These are phyloP conservation scores for Eucommia ulmoides DNA, from an alignment of 257 asterid species.

Conservation along the genomic window DNA sequence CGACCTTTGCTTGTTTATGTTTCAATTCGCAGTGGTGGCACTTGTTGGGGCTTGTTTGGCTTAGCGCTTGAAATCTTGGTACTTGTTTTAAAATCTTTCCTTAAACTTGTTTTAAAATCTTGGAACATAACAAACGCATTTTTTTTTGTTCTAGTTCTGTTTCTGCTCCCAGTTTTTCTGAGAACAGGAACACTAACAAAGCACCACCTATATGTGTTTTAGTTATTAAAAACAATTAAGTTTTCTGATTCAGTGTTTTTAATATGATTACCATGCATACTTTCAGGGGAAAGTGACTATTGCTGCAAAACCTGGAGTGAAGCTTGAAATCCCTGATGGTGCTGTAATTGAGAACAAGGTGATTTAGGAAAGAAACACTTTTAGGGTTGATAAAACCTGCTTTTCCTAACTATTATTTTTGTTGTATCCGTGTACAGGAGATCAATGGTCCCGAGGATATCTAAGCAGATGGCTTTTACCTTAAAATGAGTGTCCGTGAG, in stretches of 20 bases:
- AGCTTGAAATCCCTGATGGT: constrained; percentile 79
- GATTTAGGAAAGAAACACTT: neutral
- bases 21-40: neutral
- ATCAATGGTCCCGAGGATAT: constrained; percentile 75
- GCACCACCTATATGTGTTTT: too few species aligned
- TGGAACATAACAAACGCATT: too few species aligned
- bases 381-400: too few species aligned
- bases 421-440: constrained; percentile 33
- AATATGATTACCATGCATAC: neutral
- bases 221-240: too few species aligned
- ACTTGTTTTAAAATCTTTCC: neutral
- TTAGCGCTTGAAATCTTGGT: neutral
- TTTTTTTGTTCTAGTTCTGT: too few species aligned
- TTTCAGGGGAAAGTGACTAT: constrained; percentile 72
- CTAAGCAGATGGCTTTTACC: constrained; percentile 15
- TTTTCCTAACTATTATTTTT: too few species aligned
- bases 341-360: constrained; percentile 75
- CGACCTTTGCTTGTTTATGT: constrained; percentile 1
- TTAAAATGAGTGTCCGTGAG: too few species aligned
- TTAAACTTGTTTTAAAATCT: too few species aligned
- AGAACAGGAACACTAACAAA: too few species aligned
- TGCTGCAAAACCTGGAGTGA: constrained; percentile 62
- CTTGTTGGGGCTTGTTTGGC: neutral
- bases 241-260: neutral
- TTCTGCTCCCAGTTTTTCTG: too few species aligned